phyloP scores from a whole-genome alignment of 306 rosid species.

The Cicer arietinum region DNA sequence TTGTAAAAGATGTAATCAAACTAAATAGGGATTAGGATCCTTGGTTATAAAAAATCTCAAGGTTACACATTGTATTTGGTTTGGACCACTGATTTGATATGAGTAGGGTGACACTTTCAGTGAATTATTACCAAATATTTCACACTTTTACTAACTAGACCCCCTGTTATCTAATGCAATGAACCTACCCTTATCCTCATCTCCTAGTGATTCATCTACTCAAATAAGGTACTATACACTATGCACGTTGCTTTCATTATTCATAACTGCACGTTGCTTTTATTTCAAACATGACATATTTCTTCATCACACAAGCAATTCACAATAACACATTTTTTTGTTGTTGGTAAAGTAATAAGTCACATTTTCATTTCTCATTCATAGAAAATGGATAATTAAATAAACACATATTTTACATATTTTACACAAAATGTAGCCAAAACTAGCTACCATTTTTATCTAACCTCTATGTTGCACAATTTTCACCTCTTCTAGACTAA shows the following conservation, averaged over 20 bases:
- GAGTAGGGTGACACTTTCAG: too few relatives aligned
- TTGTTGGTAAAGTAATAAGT: background rate
- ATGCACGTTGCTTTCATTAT: background rate
- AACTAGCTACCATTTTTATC: background rate
- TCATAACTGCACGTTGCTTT: background rate
- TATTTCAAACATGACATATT: background rate
- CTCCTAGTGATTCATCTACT: background rate
- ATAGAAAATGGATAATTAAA: conserved; percentile 18
- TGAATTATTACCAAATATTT: too few relatives aligned
- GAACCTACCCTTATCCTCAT: conserved; percentile 3
- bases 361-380: background rate
- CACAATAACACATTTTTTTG: background rate
- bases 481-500: background rate
- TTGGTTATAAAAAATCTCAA: too few relatives aligned
- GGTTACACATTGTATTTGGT: too few relatives aligned
- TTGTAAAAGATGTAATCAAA: too few relatives aligned
- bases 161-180: background rate
- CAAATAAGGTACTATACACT: background rate
- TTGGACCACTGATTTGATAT: too few relatives aligned
- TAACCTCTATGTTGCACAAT: background rate
- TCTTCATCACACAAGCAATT: background rate
- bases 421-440: conserved; percentile 18
- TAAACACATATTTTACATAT: background rate
- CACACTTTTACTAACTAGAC: too few relatives aligned
- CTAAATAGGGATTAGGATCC: too few relatives aligned